phyloP scores from a whole-genome alignment of 805 yeast species.

The Candida quercuum region DNA sequence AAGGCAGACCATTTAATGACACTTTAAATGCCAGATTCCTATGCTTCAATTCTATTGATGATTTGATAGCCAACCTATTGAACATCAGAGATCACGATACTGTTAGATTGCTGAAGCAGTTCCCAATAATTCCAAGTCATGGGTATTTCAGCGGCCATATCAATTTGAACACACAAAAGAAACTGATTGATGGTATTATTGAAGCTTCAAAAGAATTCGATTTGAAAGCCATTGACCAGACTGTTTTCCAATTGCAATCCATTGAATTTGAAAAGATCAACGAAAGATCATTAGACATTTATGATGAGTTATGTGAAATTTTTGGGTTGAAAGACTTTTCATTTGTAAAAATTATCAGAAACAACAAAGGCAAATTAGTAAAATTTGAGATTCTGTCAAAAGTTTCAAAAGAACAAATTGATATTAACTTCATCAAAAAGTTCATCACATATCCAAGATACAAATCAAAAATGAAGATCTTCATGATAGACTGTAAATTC shows the following conservation, averaged over 20 bases:
- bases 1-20: conserved; percentile 25
- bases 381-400: conserved; percentile 30
- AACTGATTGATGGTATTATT: conserved; percentile 5
- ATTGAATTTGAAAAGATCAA: conserved; percentile 19
- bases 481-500: conserved; percentile 21
- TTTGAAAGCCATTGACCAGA: conserved; percentile 9
- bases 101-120: conserved; percentile 6
- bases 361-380: conserved; percentile 31
- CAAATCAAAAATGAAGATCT: conserved; percentile 39
- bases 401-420: conserved; percentile 7
- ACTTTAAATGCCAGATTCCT: conserved; percentile 22
- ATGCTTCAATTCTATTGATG: conserved; percentile 20
- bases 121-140: not conserved
- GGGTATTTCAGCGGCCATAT: not conserved
- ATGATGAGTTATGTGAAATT: conserved; percentile 14
- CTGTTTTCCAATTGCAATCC: conserved; percentile 6
- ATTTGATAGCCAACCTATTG: conserved; percentile 16
- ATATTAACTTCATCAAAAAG: conserved; percentile 27
- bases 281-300: conserved; percentile 13
- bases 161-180: not conserved
- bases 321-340: conserved; percentile 20
- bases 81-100: conserved; percentile 8
- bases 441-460: conserved; percentile 38
- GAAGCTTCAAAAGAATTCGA: conserved; percentile 11
- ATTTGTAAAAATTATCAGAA: conserved; percentile 34